A percentile compares a stretch with the other conserved stretches of the same genome.
Conservation (phyloP, 1,284 basidiomycete genomes). For the Inonotus hispidus region DNA sequence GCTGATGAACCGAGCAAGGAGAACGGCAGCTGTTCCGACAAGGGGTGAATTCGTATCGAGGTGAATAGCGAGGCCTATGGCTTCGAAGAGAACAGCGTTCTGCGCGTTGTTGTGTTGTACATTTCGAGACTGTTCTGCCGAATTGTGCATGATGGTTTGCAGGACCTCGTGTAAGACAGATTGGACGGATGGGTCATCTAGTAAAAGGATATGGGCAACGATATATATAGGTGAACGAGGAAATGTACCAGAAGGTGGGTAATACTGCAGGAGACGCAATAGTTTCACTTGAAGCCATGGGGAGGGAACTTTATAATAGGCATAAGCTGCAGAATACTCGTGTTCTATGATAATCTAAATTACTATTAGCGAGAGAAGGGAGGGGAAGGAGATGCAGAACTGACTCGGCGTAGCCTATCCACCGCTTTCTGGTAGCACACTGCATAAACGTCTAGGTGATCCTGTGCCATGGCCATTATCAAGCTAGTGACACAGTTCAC, state of each 20-base stretch:
- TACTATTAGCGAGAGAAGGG: conserved; percentile 11
- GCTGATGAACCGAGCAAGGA: conserved; percentile 93
- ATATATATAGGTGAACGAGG: neutral
- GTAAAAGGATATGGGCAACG: neutral
- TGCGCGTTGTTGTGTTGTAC: conserved; percentile 99
- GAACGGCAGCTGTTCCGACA: conserved; percentile 84
- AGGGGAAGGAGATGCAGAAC: conserved; percentile 25
- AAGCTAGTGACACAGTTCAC: conserved; percentile 91
- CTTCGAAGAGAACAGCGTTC: conserved; percentile 97
- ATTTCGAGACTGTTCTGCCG: conserved; percentile 88
- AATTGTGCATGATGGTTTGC: conserved; percentile 88
- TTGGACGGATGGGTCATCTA: conserved; percentile 81
- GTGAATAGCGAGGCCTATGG: conserved; percentile 96
- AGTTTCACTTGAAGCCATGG: conserved; percentile 99
- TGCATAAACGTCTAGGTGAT: conserved; percentile 84
- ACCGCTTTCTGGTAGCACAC: conserved; percentile 95
- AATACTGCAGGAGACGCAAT: conserved; percentile 90
- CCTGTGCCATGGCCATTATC: conserved; percentile 93
- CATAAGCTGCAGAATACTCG: conserved; percentile 84
- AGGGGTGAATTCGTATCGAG: conserved; percentile 88
- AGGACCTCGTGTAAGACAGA: conserved; percentile 80
- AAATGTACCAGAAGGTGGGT: conserved; percentile 80
- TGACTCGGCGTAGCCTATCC: conserved; percentile 79
- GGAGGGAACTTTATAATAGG: conserved; percentile 96
- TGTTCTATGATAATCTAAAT: conserved; percentile 83